Base-by-base conservation (phyloP, 768 basidiomycete species). In the Tephrocybe rancida region DNA sequence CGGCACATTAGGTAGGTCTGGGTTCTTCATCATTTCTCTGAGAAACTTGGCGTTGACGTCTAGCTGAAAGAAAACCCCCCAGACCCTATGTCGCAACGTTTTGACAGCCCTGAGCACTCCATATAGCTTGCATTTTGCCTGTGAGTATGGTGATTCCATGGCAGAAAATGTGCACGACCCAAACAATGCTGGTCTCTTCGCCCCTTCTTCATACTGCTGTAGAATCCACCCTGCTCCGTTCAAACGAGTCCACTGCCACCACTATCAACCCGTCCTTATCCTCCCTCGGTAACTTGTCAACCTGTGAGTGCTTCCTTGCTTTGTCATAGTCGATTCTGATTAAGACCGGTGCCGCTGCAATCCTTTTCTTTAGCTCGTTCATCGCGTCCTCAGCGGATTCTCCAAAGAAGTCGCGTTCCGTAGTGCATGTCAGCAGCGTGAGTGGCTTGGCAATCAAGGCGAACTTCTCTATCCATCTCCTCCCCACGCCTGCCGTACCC, bases 91-190 rank as follows among this genome's bases (percentile, higher is more conserved):
- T 1, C 67, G 57, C 0, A 70, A 41, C 1, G 63, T 64, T 30
- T 65, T 66, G 19, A 77, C 32, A 0, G 70, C 66, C 0, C 70
- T 44, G 42, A 65, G 75, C 0, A 75, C 43, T 0, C 74, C 71
- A 45, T 72, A 78, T 0, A 77, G 61, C 52, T 76, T 72, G 0
- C 70, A 47, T 49, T 77, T 76, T 0, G 72, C 62, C 52, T 75
- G 73, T 0, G 70, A 70, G 49, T 75, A 77, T 3, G 62, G 50
- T 1, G 61, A 53, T 54, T 75, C 68, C 0, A 51, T 48, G 0
- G 68, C 56, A 30, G 68, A 75, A 58, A 64, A 73, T 0, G 71
- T 72, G 48, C 68, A 65, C 0, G 70, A 73, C 0, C 72, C 69
- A 55, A 58, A 75, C 0, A 67, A 35, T 0, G 67, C 61, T 0